phyloP scores from a whole-genome alignment of 768 basidiomycete genomes.

The Steccherinum ochraceum region DNA sequence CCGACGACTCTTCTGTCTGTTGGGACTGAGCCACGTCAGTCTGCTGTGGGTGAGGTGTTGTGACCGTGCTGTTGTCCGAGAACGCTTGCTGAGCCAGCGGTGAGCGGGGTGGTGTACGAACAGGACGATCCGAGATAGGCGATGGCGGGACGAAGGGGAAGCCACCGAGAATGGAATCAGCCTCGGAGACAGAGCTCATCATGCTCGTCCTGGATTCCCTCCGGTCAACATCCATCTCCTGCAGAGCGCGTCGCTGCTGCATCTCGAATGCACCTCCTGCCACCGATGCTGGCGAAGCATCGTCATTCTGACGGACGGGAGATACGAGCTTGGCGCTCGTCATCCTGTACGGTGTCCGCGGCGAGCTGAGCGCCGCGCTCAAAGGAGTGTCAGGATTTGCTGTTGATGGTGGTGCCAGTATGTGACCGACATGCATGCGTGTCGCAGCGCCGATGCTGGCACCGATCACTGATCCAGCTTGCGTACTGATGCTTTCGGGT shows the following conservation, averaged over 20 bases:
- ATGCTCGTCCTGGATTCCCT: slow-evolving; percentile 62
- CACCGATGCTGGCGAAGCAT: slow-evolving; percentile 19
- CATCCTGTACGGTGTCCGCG: slow-evolving; percentile 47
- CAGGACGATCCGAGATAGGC: slow-evolving; percentile 77
- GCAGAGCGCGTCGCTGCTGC: slow-evolving; percentile 63
- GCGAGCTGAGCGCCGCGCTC: slow-evolving; percentile 23
- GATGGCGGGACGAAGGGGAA: slow-evolving; percentile 90
- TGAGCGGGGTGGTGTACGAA: slow-evolving; percentile 69
- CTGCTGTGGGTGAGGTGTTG: not conserved
- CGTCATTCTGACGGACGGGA: slow-evolving; percentile 24
- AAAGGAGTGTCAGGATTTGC: slow-evolving; percentile 17
- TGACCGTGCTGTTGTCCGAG: slow-evolving; percentile 11
- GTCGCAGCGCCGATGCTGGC: slow-evolving; percentile 59
- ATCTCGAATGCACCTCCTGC: slow-evolving; percentile 41
- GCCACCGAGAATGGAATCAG: slow-evolving; percentile 80
- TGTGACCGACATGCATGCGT: slow-evolving; percentile 53
- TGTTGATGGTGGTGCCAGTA: not conserved
- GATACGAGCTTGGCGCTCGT: slow-evolving; percentile 59
- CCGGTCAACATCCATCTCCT: slow-evolving; percentile 44
- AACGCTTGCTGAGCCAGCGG: slow-evolving; percentile 59
- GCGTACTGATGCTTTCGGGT: slow-evolving; percentile 6
- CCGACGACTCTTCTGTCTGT: not conserved
- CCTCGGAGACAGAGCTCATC: slow-evolving; percentile 60
- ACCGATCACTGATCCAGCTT: slow-evolving; percentile 25
- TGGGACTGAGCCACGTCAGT: slow-evolving; percentile 5